Evolutionary conservation across 805 yeast genomes (phyloP).

Genomic region (Peterozyma xylosa): DNA sequence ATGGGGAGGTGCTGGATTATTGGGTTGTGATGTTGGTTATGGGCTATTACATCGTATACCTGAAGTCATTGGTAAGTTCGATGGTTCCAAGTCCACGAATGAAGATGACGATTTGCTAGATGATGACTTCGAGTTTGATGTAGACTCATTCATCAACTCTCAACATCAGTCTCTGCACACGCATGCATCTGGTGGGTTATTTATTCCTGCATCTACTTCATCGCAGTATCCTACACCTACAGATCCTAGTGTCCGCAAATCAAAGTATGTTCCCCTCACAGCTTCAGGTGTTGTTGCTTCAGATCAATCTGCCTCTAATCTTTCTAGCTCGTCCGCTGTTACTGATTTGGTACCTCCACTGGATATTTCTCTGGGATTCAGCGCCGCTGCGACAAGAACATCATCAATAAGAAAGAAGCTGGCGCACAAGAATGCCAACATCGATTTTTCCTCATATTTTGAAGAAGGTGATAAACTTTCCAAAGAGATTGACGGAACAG

Average conservation of each 20-base stretch:
- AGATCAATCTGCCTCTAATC: not conserved
- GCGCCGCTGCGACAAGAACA: constrained; percentile 22
- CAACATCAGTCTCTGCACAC: constrained; percentile 1
- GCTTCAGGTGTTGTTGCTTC: too few species aligned
- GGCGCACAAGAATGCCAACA: constrained; percentile 1
- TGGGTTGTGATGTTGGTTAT: constrained; percentile 94
- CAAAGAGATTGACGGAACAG: constrained; percentile 23
- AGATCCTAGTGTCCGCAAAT: not conserved
- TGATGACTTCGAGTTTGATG: constrained; percentile 6
- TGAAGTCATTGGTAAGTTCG: constrained; percentile 47
- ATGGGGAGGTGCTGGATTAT: constrained; percentile 79
- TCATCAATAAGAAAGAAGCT: constrained; percentile 2
- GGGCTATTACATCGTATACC: constrained; percentile 88
- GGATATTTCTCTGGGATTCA: constrained; percentile 12
- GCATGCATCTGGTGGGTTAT: too few species aligned
- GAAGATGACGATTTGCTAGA: constrained; percentile 12
- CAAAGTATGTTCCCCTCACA: not conserved
- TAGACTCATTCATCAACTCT: constrained; percentile 5
- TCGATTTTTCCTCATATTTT: constrained; percentile 29
- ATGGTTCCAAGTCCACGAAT: constrained; percentile 9
- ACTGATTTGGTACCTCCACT: not conserved
- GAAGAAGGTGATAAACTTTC: constrained; percentile 33
- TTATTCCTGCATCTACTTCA: not conserved
- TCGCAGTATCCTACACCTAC: not conserved
- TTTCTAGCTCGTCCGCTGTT: not conserved